Percentiles rank a stretch among this genome's conserved stretches.
These are phyloP conservation scores for Aspergillus fumigatiaffinis DNA, from an alignment of 2,329 filamentous ascomycete genomes.

Conservation along the genomic window DNA sequence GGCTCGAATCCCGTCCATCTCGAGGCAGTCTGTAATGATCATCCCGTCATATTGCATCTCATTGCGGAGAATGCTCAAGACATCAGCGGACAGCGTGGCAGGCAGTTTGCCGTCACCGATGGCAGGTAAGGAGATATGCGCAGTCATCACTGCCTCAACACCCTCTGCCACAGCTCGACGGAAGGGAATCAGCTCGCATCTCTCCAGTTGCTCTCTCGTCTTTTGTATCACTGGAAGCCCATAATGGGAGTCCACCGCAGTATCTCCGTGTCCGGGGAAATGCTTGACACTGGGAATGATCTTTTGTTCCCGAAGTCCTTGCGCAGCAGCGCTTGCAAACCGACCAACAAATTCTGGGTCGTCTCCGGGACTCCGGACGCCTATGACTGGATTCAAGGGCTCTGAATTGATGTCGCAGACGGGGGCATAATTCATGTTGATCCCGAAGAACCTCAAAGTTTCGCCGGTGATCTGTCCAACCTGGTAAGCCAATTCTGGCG, in stretches of 20 bases:
- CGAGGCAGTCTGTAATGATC: conserved; percentile 44
- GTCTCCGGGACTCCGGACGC: conserved; percentile 42
- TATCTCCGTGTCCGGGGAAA: conserved; percentile 46
- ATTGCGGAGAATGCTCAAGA: conserved; percentile 37
- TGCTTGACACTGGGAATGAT: conserved; percentile 44
- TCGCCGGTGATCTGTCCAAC: conserved; percentile 39
- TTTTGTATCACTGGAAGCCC: conserved; percentile 40
- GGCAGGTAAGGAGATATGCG: conserved; percentile 41
- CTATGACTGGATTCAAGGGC: conserved; percentile 43
- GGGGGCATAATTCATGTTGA: conserved; percentile 47
- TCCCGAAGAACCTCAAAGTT: conserved; percentile 35
- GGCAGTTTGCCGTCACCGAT: conserved; percentile 34
- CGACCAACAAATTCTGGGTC: conserved; percentile 40
- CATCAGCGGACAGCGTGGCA: conserved; percentile 37
- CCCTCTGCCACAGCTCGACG: conserved; percentile 39
- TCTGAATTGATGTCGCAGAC: conserved; percentile 45
- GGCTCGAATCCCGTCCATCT: conserved; percentile 43
- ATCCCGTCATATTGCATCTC: conserved; percentile 44
- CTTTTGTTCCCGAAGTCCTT: conserved; percentile 36
- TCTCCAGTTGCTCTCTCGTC: conserved; percentile 34
- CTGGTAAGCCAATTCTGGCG: conserved; percentile 30
- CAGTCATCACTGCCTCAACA: conserved; percentile 44
- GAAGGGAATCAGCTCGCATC: conserved; percentile 43
- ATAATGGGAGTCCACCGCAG: conserved; percentile 43
- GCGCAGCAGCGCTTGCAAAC: conserved; percentile 37